Evolutionary conservation across 805 yeast species (phyloP), one percentile per base, ranked within the genome.

Genomic region (Candida palmyrensis): DNA sequence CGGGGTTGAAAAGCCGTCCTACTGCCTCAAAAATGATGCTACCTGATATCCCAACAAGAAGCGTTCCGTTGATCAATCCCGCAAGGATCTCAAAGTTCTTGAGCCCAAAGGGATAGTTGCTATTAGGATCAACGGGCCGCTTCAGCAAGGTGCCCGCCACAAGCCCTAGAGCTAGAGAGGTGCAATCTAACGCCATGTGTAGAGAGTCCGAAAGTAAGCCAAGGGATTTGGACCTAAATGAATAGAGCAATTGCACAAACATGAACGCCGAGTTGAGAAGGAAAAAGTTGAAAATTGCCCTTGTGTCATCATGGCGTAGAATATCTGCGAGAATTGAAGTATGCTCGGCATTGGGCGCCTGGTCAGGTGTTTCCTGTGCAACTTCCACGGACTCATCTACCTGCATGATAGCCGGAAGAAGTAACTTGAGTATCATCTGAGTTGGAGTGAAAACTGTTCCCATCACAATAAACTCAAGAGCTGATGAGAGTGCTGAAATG

Each of bases 141-240:
- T 50, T 66, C 37, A 67, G 59, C 13, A 60, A 59, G 10, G 76
- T 71, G 15, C 94, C 85, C 0, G 99, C 98, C 17, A 90, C 68
- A 2, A 92, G 64, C 0, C 99, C 99, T 19, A 92, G 73, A 3
- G 92, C 77, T 35, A 92, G 64, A 0, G 97, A 94, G 0, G 87
- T 73, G 55, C 98, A 92, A 57, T 92, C 99, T 36, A 92, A 67
- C 2, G 95, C 83, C 99, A 92, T 92, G 57, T 92, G 99, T 33
- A 92, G 68, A 1, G 96, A 87, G 51, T 92, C 99, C 13, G 96
- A 87, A 33, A 92, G 57, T 16, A 92, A 66, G 8, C 98, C 97
- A 29, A 92, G 63, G 0, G 97, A 90, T 50, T 85, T 89, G 1
- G 97, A 88, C 40, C 95, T 71, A 59, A 92, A 82, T 1, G 97